Percentiles rank a stretch among this genome's conserved stretches.
These are phyloP conservation scores for Diaporthe sp. DNA, from an alignment of 2,329 filamentous ascomycete genomes.

Conservation along the genomic window DNA sequence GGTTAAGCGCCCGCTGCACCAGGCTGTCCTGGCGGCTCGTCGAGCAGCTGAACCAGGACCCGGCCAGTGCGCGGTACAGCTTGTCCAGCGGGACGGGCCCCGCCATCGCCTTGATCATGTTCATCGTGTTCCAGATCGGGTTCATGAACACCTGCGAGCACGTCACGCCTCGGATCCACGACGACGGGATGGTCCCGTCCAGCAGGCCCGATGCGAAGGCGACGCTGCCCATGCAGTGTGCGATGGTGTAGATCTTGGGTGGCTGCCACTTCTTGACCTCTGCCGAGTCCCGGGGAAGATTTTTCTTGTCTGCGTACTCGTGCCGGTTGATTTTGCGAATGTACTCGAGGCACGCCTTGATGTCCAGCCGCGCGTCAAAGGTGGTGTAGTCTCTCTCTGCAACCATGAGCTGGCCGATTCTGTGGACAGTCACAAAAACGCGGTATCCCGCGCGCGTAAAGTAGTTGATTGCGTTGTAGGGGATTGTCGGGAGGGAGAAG, in stretches of 20 bases:
- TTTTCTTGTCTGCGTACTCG: slow-evolving; percentile 37
- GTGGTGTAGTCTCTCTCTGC: slow-evolving; percentile 66
- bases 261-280: slow-evolving; percentile 15
- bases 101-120: slow-evolving; percentile 65
- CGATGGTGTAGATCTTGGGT: slow-evolving; percentile 64
- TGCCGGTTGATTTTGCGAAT: slow-evolving; percentile 55
- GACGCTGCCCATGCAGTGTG: slow-evolving; percentile 73
- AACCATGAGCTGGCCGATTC: slow-evolving; percentile 64
- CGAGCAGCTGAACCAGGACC: slow-evolving; percentile 66
- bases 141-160: slow-evolving; percentile 73
- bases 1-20: slow-evolving; percentile 63
- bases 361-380: slow-evolving; percentile 68
- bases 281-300: neutral
- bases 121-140: slow-evolving; percentile 65
- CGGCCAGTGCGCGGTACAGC: slow-evolving; percentile 58
- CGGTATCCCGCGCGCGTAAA: slow-evolving; percentile 70
- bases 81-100: slow-evolving; percentile 60
- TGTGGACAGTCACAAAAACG: slow-evolving; percentile 67
- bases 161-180: slow-evolving; percentile 68
- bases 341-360: slow-evolving; percentile 64
- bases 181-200: slow-evolving; percentile 67
- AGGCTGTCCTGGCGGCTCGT: slow-evolving; percentile 57
- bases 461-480: slow-evolving; percentile 72
- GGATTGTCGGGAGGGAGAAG: slow-evolving; percentile 70
- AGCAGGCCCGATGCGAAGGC: slow-evolving; percentile 68